Conservation (phyloP, 2,329 filamentous ascomycete species). For the Xylariaceae sp. region DNA sequence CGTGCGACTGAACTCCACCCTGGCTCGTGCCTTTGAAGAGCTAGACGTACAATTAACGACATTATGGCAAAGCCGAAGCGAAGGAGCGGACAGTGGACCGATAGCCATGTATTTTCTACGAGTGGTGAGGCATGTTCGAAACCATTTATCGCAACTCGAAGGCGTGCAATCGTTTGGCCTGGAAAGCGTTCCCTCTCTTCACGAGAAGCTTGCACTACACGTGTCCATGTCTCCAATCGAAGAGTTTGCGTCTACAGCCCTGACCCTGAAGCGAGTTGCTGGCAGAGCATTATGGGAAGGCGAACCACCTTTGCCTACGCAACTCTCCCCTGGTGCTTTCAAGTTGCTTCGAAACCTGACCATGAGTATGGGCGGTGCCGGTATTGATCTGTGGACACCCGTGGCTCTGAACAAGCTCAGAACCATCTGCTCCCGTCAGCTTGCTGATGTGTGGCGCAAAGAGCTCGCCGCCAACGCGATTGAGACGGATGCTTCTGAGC, state of each 20-base stretch:
- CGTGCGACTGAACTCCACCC: conserved; percentile 52
- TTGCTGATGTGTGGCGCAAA: conserved; percentile 48
- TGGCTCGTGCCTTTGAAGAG: conserved; percentile 53
- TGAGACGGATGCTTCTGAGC: conserved; percentile 16
- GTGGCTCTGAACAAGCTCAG: conserved; percentile 63
- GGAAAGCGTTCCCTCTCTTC: conserved; percentile 59
- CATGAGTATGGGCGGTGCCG: conserved; percentile 63
- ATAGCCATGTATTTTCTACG: conserved; percentile 67
- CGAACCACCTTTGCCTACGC: conserved; percentile 66
- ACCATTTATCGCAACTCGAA: conserved; percentile 55
- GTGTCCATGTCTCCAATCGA: conserved; percentile 49
- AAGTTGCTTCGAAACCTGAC: conserved; percentile 65
- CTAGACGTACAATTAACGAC: conserved; percentile 53
- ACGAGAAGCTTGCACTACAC: conserved; percentile 54
- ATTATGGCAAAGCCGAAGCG: conserved; percentile 46
- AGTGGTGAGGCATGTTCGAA: conserved; percentile 68
- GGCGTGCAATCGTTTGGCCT: conserved; percentile 54
- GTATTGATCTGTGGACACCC: conserved; percentile 78
- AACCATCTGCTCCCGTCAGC: conserved; percentile 43
- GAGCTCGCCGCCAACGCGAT: conserved; percentile 34
- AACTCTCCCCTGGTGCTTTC: conserved; percentile 73
- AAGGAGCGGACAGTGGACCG: conserved; percentile 45
- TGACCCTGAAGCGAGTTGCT: conserved; percentile 47
- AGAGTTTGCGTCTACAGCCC: conserved; percentile 39
- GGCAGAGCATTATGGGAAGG: conserved; percentile 78